Base-by-base conservation (phyloP, 306 rosid genomes). In the Begonia loranthoides region DNA sequence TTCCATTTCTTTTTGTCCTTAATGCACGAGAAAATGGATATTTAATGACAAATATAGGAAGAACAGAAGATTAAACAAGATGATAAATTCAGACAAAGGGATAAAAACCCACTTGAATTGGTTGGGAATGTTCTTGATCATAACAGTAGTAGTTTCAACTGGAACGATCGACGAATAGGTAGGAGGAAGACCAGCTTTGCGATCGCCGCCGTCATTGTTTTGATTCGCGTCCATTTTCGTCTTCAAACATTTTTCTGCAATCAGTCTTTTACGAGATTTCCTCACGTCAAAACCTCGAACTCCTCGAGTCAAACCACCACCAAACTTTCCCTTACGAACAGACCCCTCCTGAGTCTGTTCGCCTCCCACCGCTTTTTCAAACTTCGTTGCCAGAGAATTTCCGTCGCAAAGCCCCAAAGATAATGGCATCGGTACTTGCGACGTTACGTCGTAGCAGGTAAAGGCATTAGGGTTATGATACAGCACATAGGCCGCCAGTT, bases 61-160 rank as follows among this genome's bases (percentile, higher is more conserved):
- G 36, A 28, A 28, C 36, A 28, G 2, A 28, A 28, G 36, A 28
- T 28, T 28, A 28, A 28, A 28, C 36, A 28, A 28, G 36, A 28
- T 28, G 36, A 28, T 28, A 28, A 28, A 28, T 28, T 7, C 8
- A 28, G 4, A 28, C 36, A 28, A 28, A 28, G 36, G 4, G 36
- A 28, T 4, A 28, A 28, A 28, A 34, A 54, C 58, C 2, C 21
- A 57, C 62, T 51, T 41, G 10, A 60, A 60, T 49, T 60, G 55
- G 45, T 60, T 60, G 16, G 65, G 65, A 9, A 60, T 60, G 15
- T 60, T 60, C 12, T 50, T 50, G 16, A 60, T 50, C 65, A 60
- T 60, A 2, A 60, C 11, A 2, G 65, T 60, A 9, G 55, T 48
- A 9, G 41, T 50, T 48, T 41, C 44, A 2, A 3, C 5, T 0